Evolutionary conservation across 768 basidiomycete species (phyloP), one percentile per base, ranked within the genome.

Genomic region (Pulveroboletus sp.): DNA sequence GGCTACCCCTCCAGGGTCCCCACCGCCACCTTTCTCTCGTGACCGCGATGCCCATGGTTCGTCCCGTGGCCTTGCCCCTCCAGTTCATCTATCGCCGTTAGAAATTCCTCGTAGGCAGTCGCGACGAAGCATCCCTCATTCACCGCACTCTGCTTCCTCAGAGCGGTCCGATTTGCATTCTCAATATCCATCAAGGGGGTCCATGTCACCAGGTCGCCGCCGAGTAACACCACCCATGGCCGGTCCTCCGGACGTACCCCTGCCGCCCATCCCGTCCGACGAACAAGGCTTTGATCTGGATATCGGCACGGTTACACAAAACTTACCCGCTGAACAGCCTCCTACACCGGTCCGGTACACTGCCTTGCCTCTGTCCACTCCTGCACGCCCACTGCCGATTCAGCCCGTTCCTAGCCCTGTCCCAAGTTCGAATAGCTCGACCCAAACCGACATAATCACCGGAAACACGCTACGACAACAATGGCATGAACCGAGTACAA

Each of bases 191-290:
- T 13, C 35, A 26, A 6, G 8, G 10, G 31, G 15, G 46, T 8
- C 32, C 13, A 6, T 32, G 4, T 52, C 62, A n/a, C 37, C 50
- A 5, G 17, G 36, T 35, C 28, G 8, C 24, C 54, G 43, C 24
- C 50, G 50, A 33, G 42, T 48, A 14, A 47, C 58, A 8, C 53
- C 49, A 11, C 56, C 63, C 18, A 47, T 1, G 17, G 36, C 47
- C 24, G 7, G 18, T 32, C 57, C 62, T 41, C 64, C 63, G 6
- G 50, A 46, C 11, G 18, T 43, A 7, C 59, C 63, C 15, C 46
- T 66, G 35, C 63, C 64, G 1, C 59, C 63, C 6, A 38, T 63
- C 35, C 64, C 64, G 4, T 41, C 56, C 36, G 30, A 28, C 37
- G 53, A 47, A 27, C 53, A 43, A 17, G 33, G 21, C 9, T 0